Evolutionary conservation across 371 early-diverging fungal species (phyloP).

Genomic region (Catenaria anguillulae): DNA sequence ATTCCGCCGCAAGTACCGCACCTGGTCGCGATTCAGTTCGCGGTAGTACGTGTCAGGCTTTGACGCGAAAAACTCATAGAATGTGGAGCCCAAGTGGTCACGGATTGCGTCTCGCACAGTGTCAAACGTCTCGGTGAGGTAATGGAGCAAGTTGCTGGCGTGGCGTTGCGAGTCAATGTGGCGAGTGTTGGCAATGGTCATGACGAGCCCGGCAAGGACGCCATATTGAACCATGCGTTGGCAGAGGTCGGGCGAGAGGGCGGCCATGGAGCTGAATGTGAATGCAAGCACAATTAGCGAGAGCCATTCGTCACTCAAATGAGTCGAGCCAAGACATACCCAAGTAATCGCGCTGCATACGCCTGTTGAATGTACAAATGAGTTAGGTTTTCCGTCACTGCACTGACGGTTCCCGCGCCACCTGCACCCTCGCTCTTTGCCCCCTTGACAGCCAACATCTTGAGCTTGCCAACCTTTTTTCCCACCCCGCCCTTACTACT

Average conservation of each 20-base stretch:
- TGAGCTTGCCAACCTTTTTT: not conserved
- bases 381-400: conserved; percentile 14
- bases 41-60: conserved; percentile 35
- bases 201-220: conserved; percentile 28
- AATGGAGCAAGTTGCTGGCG: conserved; percentile 14
- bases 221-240: conserved; percentile 30
- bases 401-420: too few relatives aligned
- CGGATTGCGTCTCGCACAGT: conserved; percentile 21
- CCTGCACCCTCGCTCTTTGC: too few relatives aligned
- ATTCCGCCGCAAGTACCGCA: conserved; percentile 25
- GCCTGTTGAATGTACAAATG: conserved; percentile 33
- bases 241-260: conserved; percentile 21
- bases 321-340: too few relatives aligned
- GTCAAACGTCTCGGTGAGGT: conserved; percentile 12
- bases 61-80: conserved; percentile 26
- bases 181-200: conserved; percentile 27
- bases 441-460: not conserved
- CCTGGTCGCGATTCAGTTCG: conserved; percentile 36
- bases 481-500: not conserved
- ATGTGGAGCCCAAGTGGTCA: conserved; percentile 31
- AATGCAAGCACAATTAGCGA: not conserved
- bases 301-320: too few relatives aligned
- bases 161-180: conserved; percentile 35
- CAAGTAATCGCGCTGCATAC: conserved; percentile 32
- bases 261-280: conserved; percentile 29